Evolutionary conservation across 768 basidiomycete genomes (phyloP).

Genomic region (Tephrocybe rancida): DNA sequence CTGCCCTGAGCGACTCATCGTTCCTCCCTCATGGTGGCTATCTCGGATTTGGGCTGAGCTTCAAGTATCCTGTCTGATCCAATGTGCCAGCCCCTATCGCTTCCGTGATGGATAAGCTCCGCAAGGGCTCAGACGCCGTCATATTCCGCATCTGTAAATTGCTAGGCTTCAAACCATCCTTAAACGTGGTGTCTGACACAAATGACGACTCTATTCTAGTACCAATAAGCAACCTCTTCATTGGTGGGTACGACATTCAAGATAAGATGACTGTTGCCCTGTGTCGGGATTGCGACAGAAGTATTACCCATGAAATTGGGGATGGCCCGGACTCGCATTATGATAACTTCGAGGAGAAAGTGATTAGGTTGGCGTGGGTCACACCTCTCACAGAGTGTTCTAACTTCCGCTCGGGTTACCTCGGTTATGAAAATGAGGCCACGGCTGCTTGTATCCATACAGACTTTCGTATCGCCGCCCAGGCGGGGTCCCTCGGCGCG

Average conservation of each 20-base stretch:
- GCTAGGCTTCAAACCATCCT: constrained; percentile 15
- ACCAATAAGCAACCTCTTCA: neutral
- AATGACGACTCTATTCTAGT: neutral
- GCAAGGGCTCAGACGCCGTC: constrained; percentile 33
- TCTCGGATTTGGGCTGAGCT: constrained; percentile 41
- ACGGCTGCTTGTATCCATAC: constrained; percentile 2
- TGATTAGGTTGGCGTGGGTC: constrained; percentile 3
- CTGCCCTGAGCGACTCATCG: constrained; percentile 29
- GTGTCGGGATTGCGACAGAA: neutral
- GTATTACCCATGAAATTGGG: neutral
- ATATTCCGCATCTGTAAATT: constrained; percentile 21
- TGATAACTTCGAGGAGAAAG: no score
- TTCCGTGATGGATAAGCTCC: no score
- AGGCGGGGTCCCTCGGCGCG: neutral
- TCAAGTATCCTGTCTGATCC: constrained; percentile 39
- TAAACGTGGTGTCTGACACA: neutral
- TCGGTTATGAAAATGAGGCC: constrained; percentile 6
- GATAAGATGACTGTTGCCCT: neutral
- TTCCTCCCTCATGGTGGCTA: constrained; percentile 42
- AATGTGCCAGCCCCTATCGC: no score
- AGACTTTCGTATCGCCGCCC: constrained; percentile 5
- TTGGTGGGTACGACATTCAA: neutral
- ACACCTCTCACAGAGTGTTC: constrained; percentile 4
- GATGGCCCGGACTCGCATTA: neutral
- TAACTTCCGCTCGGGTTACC: neutral